Base-by-base conservation (phyloP, 2,329 filamentous ascomycete genomes). In the Ophiocordyceps camponoti-rufipedis region DNA sequence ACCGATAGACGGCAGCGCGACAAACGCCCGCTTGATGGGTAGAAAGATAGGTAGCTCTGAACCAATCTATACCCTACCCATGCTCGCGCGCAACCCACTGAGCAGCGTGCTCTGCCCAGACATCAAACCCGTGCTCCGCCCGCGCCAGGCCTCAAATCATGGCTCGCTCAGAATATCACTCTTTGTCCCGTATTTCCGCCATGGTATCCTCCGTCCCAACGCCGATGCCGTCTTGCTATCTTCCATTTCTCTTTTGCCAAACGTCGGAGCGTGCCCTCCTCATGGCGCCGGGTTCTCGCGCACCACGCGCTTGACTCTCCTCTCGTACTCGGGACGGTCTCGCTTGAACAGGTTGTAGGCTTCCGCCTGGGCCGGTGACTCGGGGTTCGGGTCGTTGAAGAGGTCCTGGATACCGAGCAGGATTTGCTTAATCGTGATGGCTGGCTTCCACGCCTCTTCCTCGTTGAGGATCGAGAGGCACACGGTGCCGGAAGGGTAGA, bases 351-450 rank as follows among this genome's bases (percentile, higher is more conserved):
- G 71, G 56, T 94, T 94, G 67, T 96, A 98, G 1, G 91, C 93
- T 54, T 98, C 91, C 3, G 91, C 89, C 63, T 98, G 91, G 0
- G 91, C 91, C 0, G 91, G 91, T 1, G 87, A 94, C 44, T 98
- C 91, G 3, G 89, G 91, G 59, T 98, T 98, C 14, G 93, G 91
- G 56, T 95, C 89, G 61, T 98, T 82, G 39, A 98, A 78, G 2
- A 98, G 75, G 55, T 94, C 89, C 63, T 98, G 91, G 47, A 98
- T 94, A 43, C 91, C 91, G 1, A 96, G 74, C 6, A 96, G 75
- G 51, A 98, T 96, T 65, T 96, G 87, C 67, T 95, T 96, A 62
- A 98, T 86, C 0, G 91, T 98, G 57, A 98, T 98, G 7, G 91
- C 89, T 1, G 91, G 93, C 63, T 94, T 93, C 91, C 93, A 98